Evolutionary conservation across 768 basidiomycete species (phyloP), one percentile per base, ranked within the genome.

Genomic region (Amanita pseudoporphyria): DNA sequence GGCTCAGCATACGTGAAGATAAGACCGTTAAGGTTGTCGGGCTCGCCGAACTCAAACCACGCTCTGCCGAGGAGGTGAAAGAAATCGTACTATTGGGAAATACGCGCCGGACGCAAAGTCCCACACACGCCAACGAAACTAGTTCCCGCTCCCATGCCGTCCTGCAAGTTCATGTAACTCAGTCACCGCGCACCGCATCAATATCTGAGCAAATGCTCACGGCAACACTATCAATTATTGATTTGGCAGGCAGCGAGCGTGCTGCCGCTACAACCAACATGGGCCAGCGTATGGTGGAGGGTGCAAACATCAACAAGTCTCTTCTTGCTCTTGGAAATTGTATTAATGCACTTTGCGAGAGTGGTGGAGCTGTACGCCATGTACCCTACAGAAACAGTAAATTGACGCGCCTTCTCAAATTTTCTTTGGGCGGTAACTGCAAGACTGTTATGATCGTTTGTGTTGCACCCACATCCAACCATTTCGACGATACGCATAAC

Each of bases 381-480:
- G 77, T 99, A 10, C 96, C 96, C 0, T 99, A 98, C 66, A 81
- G 96, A 49, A 96, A 99, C 70, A 92, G 89, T 73, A 99, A 99
- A 68, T 86, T 99, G 55, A 99, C 96, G 1, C 87, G 96, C 37
- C 69, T 98, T 39, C 84, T 98, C 61, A 98, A 97, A 66, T 97
- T 97, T 71, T 94, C 95, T 1, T 79, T 98, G 42, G 95, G 95
- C 1, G 96, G 96, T 5, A 98, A 98, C 65, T 99, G 96, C 78
- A 91, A 95, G 68, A 99, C 96, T 1, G 93, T 96, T 61, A 99
- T 98, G 96, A 91, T 97, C 55, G 95, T 98, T 53, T 98, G 96
- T 63, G 74, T 99, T 41, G 93, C 93, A 0, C 96, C 96, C 1
- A 92, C 93, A 4, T 93, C 92, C 32, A 78, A 78, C 32, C 93